These are phyloP conservation scores for Erythrophleum ivorense DNA, from an alignment of 331 rosid species.

Conservation along the genomic window DNA sequence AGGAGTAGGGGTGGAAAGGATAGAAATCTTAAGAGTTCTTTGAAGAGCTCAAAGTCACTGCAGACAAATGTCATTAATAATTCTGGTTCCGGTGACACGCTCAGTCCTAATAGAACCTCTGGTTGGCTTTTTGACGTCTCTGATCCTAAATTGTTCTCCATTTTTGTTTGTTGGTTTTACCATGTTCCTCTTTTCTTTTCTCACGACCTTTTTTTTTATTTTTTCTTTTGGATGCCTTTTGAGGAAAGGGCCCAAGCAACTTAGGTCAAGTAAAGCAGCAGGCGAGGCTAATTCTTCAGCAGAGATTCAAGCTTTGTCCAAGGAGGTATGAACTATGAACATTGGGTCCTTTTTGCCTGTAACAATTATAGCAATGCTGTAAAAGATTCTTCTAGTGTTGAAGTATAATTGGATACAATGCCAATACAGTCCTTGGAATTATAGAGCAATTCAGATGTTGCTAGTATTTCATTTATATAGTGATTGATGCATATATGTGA, in stretches of 20 bases:
- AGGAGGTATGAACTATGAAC: constrained; percentile 61
- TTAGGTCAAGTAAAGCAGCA: constrained; percentile 53
- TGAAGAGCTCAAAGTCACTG: constrained; percentile 74
- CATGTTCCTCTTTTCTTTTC: neutral
- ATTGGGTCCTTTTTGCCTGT: constrained; percentile 24
- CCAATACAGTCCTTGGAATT: constrained; percentile 13
- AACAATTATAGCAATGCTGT: constrained; percentile 31
- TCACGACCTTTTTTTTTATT: neutral
- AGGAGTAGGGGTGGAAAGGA: constrained; percentile 85
- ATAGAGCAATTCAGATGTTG: neutral
- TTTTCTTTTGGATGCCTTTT: constrained; percentile 11
- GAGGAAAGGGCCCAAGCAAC: constrained; percentile 68
- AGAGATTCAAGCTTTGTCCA: constrained; percentile 77
- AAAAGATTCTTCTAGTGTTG: constrained; percentile 26
- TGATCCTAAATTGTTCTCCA: constrained; percentile 5
- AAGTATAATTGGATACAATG: constrained; percentile 19
- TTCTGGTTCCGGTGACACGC: constrained; percentile 58
- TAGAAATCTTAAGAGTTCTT: constrained; percentile 56
- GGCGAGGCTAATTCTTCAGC: constrained; percentile 53
- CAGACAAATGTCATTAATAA: constrained; percentile 64
- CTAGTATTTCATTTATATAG: neutral
- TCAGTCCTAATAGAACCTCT: constrained; percentile 50
- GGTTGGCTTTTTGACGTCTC: constrained; percentile 49
- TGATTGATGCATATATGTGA: neutral
- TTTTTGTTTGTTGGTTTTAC: neutral